Percentiles rank a stretch among this genome's conserved stretches.
These are phyloP conservation scores for Fraxinus greggii DNA, from an alignment of 305 asterid species.

Conservation along the genomic window DNA sequence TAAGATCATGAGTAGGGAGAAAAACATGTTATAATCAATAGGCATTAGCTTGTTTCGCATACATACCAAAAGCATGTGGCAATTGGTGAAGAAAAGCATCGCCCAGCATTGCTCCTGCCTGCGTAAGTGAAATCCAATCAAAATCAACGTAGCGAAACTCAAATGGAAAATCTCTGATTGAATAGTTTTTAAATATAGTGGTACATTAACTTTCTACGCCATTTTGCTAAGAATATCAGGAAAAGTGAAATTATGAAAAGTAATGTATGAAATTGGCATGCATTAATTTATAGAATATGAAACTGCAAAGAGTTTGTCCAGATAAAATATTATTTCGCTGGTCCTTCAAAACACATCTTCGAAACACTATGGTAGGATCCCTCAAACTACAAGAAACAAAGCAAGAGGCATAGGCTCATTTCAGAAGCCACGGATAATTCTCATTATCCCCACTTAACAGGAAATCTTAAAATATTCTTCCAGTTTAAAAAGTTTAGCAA, in stretches of 20 bases:
- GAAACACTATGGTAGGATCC: slow-evolving; percentile 1
- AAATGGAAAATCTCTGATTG: background rate
- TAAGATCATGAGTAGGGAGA: background rate
- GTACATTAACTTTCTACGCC: slow-evolving; percentile 6
- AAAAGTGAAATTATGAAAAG: background rate
- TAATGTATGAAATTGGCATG: background rate
- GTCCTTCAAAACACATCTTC: background rate
- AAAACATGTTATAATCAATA: background rate
- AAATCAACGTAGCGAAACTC: slow-evolving; percentile 24
- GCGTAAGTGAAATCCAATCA: slow-evolving; percentile 30
- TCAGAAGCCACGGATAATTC: slow-evolving; percentile 10
- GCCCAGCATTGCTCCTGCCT: slow-evolving; percentile 99
- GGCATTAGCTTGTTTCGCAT: slow-evolving; percentile 7
- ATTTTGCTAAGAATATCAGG: background rate
- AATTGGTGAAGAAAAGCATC: slow-evolving; percentile 99
- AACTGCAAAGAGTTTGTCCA: background rate
- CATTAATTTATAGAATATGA: background rate
- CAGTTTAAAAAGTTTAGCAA: background rate
- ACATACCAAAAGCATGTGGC: slow-evolving; percentile 98
- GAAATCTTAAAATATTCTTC: slow-evolving; percentile 6
- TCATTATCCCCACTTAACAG: slow-evolving; percentile 1
- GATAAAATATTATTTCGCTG: background rate
- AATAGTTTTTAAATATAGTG: background rate
- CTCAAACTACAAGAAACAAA: background rate
- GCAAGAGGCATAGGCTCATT: background rate